Conservation (phyloP, 129 eudicot species). For the Glebionis coronaria region DNA sequence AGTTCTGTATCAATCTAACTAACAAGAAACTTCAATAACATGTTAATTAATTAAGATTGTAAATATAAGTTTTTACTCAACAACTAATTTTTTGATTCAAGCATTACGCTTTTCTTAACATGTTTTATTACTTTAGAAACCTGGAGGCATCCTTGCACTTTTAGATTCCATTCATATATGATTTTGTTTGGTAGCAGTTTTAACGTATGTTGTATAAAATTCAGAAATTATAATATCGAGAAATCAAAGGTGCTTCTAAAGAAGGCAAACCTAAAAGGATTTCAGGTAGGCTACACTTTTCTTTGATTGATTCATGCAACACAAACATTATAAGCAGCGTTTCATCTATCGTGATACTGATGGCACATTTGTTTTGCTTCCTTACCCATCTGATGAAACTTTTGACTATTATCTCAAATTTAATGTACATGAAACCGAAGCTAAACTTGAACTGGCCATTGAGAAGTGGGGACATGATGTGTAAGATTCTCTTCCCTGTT, state of each 20-base stretch:
- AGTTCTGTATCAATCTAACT: too few relatives aligned
- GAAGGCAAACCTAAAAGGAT: too few relatives aligned
- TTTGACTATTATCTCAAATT: conserved; percentile 82
- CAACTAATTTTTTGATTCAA: conserved; percentile 19
- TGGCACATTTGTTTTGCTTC: too few relatives aligned
- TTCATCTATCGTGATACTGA: conserved; percentile 76
- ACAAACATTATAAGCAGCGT: conserved; percentile 86
- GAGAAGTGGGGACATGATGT: conserved; percentile 97
- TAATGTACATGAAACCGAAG: conserved; percentile 88
- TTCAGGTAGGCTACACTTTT: conserved; percentile 51
- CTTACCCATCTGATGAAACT: conserved; percentile 87
- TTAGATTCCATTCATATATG: conserved; percentile 32
- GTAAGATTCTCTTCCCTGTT: conserved; percentile 39
- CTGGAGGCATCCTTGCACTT: conserved; percentile 91
- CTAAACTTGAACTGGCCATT: conserved; percentile 73
- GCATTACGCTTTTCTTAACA: conserved; percentile 54
- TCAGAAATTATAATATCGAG: conserved; percentile 50
- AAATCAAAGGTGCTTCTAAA: conserved; percentile 53
- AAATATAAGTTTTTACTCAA: conserved; percentile 5
- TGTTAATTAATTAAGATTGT: conserved; percentile 87
- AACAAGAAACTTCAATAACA: conserved; percentile 98
- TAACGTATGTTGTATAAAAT: conserved; percentile 13
- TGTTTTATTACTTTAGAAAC: conserved; percentile 81
- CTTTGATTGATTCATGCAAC: conserved; percentile 9
- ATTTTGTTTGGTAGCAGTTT: conserved; percentile 5